Evolutionary conservation across 495 filamentous ascomycete genomes (phyloP), one percentile per base, ranked within the genome.

Genomic region (Penicillium argentinense): DNA sequence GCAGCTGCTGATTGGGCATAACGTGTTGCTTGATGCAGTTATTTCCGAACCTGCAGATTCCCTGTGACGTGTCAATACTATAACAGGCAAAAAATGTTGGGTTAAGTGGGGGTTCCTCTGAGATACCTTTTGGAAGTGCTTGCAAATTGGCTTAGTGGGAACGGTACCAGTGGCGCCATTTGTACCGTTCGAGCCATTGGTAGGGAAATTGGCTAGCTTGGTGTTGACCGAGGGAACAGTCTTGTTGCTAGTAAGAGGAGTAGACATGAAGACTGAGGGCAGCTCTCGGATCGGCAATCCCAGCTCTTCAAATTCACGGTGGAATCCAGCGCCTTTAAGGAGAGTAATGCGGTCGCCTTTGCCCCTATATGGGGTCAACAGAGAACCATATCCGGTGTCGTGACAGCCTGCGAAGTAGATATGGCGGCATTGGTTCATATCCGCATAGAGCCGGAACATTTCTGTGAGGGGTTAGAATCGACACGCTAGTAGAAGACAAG

Each of bases 391-490:
- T 25, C 76, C 76, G 11, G 68, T 69, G 47, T 87, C 81, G 43
- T 86, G 81, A 49, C 82, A 86, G 26, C 75, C 77, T 6, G 79
- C 83, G 42, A 83, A 82, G 54, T 80, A 79, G 26, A 87, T 80
- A 61, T 86, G 82, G 41, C 78, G 81, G 70, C 84, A 87, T 52
- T 85, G 78, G 37, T 73, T 66, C 42, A 81, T 80, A 19, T 83
- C 72, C 4, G 66, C 73, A 54, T 80, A 84, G 4, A 84, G 54
- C 2, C 74, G 72, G 39, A 86, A 75, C 47, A 78, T 70, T 60
- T 76, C 81, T 81, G 42, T 23, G 2, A 16, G 13, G 6, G 45
- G 53, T 5, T 51, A 17, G 11, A 6, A 45, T 47, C 38, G n/a
- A n/a, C n/a, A n/a, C n/a, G n/a, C n/a, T n/a, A n/a, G n/a, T n/a